These are phyloP conservation scores for Phyllosticta capitalensis DNA, from an alignment of 2,329 filamentous ascomycete genomes.

Conservation along the genomic window DNA sequence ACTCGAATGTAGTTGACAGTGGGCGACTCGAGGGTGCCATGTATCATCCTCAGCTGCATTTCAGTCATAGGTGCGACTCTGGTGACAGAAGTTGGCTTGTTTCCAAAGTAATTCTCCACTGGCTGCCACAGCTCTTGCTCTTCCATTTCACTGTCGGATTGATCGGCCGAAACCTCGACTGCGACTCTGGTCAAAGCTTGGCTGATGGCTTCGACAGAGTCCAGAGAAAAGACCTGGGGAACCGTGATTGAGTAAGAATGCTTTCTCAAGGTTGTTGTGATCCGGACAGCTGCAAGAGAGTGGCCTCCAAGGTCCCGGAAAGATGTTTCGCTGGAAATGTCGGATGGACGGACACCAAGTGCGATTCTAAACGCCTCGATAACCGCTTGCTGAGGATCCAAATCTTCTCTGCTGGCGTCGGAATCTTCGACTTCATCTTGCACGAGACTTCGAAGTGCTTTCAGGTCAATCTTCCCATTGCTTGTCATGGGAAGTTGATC, in stretches of 20 bases:
- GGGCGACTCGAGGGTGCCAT: neutral
- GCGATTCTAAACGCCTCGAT: neutral
- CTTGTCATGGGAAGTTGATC: neutral
- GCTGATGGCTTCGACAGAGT: neutral
- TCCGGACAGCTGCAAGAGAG: neutral
- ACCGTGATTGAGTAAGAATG: neutral
- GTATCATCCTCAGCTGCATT: slow-evolving; percentile 2
- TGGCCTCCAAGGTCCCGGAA: neutral
- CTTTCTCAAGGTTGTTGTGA: slow-evolving; percentile 1
- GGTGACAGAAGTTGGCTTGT: neutral
- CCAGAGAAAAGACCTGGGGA: neutral
- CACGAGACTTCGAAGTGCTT: neutral
- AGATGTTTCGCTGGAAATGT: neutral
- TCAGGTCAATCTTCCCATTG: slow-evolving; percentile 6
- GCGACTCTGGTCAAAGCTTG: neutral
- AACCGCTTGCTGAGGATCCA: neutral
- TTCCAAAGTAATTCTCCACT: neutral
- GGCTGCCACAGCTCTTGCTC: neutral
- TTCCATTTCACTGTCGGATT: neutral
- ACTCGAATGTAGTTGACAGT: neutral
- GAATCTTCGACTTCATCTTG: neutral
- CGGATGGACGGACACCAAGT: neutral
- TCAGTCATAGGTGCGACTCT: neutral
- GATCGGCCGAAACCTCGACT: neutral
- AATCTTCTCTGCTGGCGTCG: neutral